These are phyloP conservation scores for Theileria luwenshuni DNA, from an alignment of 169 alveolate genomes.

Conservation along the genomic window DNA sequence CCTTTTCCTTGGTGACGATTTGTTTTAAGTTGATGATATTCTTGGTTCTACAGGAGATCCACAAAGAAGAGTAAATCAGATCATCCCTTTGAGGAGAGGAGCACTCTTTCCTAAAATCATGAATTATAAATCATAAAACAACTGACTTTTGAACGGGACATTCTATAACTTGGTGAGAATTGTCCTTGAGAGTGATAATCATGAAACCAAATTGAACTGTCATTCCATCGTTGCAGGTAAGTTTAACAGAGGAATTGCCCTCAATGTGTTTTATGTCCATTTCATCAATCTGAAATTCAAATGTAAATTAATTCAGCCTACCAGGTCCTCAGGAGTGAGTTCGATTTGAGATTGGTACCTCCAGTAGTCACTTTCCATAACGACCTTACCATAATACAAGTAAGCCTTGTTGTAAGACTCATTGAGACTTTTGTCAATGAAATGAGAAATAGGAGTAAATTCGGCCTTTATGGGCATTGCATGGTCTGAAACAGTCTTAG, in stretches of 20 bases:
- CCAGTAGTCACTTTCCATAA: slow-evolving; percentile 11
- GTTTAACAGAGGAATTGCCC: neutral
- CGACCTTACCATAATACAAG: slow-evolving; percentile 41
- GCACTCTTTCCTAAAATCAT: neutral
- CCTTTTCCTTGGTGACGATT: neutral
- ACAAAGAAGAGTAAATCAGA: neutral
- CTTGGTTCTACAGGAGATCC: slow-evolving; percentile 7
- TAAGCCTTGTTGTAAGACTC: slow-evolving; percentile 61
- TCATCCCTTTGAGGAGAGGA: slow-evolving; percentile 1
- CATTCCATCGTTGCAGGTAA: slow-evolving; percentile 1
- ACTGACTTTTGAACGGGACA: neutral
- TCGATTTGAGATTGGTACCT: slow-evolving; percentile 1
- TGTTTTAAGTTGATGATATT: neutral
- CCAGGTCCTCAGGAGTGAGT: slow-evolving; percentile 7
- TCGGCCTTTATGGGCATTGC: slow-evolving; percentile 68
- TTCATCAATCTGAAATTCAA: neutral
- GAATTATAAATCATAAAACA: too few relatives aligned
- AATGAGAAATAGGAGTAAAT: slow-evolving; percentile 41
- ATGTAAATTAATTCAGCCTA: neutral
- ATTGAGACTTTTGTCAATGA: slow-evolving; percentile 14
- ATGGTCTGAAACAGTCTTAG: slow-evolving; percentile 46
- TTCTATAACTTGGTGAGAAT: neutral
- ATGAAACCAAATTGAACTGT: slow-evolving; percentile 3
- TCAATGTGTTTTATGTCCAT: neutral
- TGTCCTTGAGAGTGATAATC: slow-evolving; percentile 4